Base-by-base conservation (phyloP, 768 basidiomycete species). In the Termitomyces sp. region DNA sequence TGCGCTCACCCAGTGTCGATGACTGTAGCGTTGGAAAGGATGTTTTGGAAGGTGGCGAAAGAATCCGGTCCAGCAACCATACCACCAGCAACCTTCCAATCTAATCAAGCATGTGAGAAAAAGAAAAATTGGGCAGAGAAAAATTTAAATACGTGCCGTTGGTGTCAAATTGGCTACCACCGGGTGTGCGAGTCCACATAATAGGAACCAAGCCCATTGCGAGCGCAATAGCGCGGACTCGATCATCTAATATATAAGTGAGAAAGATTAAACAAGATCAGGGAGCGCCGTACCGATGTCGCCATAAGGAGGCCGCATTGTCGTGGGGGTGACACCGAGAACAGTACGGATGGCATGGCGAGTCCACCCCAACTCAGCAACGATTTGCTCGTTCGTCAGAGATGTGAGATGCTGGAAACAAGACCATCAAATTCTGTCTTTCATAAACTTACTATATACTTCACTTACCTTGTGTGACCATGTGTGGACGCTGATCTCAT, bases 301-400 rank as follows among this genome's bases (percentile, higher is more conserved):
- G 64, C 91, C 90, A 61, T 79, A 92, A 42, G 91, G 91, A 41
- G 90, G 86, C 56, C 90, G 84, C 89, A 89, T 89, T 5, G 82
- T 82, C 9, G 80, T 86, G 0, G 90, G 90, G 1, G 89, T 88
- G 27, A 92, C 86, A 62, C 89, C 89, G 56, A 89, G 73, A 21
- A 89, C 82, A 2, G 67, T 68, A 72, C 89, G 85, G 75, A 98
- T 95, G 51, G 86, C 85, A 71, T 90, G 85, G 54, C 88, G 88
- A 53, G 93, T 89, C 89, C 91, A 98, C 50, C 92, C 95, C 37
- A 98, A 77, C 73, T 98, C 95, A 21, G 94, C 95, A 16, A 98
- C 92, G 52, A 96, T 81, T 76, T 96, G 80, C 66, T 81, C 85
- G 63, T 82, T 97, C 42, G 90, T 86, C 60, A 91, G 75, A 38